Base-by-base conservation (phyloP, 441 rosid species). In the Pelargonium cotyledonis region DNA sequence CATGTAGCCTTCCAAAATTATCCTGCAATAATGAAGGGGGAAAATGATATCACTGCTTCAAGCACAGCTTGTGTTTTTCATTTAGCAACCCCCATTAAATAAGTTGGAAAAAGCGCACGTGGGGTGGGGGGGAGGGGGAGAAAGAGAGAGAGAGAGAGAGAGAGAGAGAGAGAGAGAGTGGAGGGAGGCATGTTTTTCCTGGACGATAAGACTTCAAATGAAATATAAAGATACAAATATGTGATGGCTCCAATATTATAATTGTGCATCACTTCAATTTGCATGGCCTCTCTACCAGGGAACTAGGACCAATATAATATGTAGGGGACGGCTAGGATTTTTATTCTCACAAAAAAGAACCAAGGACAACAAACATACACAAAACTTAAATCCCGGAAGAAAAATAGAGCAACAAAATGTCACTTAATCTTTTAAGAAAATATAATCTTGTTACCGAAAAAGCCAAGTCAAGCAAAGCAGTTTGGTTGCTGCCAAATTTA, bases 401-500 rank as follows among this genome's bases (percentile, higher is more conserved):
- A 72, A 64, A 66, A 35, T 46, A 72, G 51, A 73, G 68, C 84
- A 70, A 18, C 19, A 57, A 21, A 58, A 58, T 2, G 9, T 58
- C 35, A 58, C 8, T 21, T 15, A 23, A 18, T 58, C 14, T 3
- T 35, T 19, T 23, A 58, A 58, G 12, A 21, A 58, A 58, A 26
- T 58, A 9, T 21, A 4, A 58, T 58, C 63, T 18, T 21, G 2
- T 58, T 89, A 95, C 99, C 80, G 95, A 95, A 76, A 95, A 90
- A 18, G 98, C 95, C 63, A 95, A 85, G 74, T 95, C 99, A 67
- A 95, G 85, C 63, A 95, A 73, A 35, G 99, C 92, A 8, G 99
- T 90, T 75, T 89, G 95, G 75, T 87, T 95, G 86, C 98, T 81
- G 41, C 96, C 95, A 82, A 95, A 87, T 80, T 95, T 95, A 2